Base-by-base conservation (phyloP, 1,139 yeast species). In the Suhomyces chickasaworum region DNA sequence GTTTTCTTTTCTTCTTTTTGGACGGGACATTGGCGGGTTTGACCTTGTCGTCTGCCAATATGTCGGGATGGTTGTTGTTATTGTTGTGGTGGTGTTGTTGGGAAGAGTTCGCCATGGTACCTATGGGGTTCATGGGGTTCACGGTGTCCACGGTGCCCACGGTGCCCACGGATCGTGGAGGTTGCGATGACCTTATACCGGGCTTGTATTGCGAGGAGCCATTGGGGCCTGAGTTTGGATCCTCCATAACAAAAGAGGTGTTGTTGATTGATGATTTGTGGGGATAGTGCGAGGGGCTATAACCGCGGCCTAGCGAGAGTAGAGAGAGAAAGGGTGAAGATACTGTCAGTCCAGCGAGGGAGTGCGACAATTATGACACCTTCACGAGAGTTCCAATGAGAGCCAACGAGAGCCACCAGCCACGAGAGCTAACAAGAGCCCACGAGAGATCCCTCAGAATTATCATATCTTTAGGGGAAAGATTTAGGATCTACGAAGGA, bases 1-100 rank as follows among this genome's bases (percentile, higher is more conserved):
- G 31, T 20, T 41, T 40, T 13, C 44, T 45, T 37, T 42, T 46
- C 27, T 46, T 46, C 44, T 40, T 46, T 41, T 42, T 37, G 18
- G 34, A 29, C 15, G 10, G 12, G 22, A 16, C 7, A 12, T 16
- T 25, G 31, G 39, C 2, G 21, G 15, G 5, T 17, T 25, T 36
- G 30, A 25, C 12, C 36, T 15, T 15, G 29, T 29, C 33, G 22
- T 22, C 41, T 5, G 32, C 15, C 12, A 15, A 27, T 23, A 7
- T 21, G n/a, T 30, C 37, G 7, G 25, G 25, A 10, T 17, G 29
- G 16, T 33, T 33, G 36, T 27, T 10, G 22, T 27, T n/a, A n/a
- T n/a, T n/a, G n/a, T n/a, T n/a, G n/a, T n/a, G n/a, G n/a, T n/a
- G n/a, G n/a, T n/a, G n/a, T n/a, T n/a, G n/a, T n/a, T n/a, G n/a